Evolutionary conservation across 2,329 filamentous ascomycete species (phyloP).

Genomic region (Epichloe bromicola): DNA sequence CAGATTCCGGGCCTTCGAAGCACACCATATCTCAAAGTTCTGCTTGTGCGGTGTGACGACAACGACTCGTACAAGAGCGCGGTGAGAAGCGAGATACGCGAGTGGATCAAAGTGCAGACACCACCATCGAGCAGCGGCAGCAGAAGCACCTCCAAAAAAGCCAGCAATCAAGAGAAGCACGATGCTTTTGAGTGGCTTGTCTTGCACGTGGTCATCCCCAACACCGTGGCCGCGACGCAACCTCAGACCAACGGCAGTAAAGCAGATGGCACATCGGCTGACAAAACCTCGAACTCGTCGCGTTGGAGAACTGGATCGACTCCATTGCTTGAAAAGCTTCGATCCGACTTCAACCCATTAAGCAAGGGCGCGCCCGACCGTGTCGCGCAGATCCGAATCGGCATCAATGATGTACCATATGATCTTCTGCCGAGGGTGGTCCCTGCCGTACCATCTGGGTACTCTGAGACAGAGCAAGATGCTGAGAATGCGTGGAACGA

Average conservation of each 20-base stretch:
- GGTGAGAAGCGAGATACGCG: constrained; percentile 64
- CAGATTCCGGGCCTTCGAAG: constrained; percentile 89
- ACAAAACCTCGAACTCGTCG: constrained; percentile 54
- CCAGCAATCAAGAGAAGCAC: constrained; percentile 72
- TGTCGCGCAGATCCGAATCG: constrained; percentile 74
- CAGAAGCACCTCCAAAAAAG: constrained; percentile 29
- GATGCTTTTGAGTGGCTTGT: constrained; percentile 96
- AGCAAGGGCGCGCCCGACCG: constrained; percentile 61
- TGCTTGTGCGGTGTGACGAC: constrained; percentile 85
- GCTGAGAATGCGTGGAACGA: constrained; percentile 74
- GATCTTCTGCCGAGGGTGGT: constrained; percentile 49
- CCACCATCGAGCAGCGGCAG: constrained; percentile 34
- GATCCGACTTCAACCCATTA: constrained; percentile 73
- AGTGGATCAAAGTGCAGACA: constrained; percentile 79
- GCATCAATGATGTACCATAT: constrained; percentile 55
- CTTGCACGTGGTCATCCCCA: constrained; percentile 80
- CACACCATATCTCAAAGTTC: constrained; percentile 87
- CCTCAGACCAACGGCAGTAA: constrained; percentile 46
- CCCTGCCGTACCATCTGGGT: constrained; percentile 48
- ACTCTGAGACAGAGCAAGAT: constrained; percentile 62
- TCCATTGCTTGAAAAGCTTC: constrained; percentile 79
- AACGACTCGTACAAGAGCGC: constrained; percentile 83
- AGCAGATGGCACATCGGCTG: constrained; percentile 41
- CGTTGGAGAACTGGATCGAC: constrained; percentile 70
- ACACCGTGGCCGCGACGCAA: constrained; percentile 68